Evolutionary conservation across 169 alveolate species (phyloP), one percentile per base, ranked within the genome.

Genomic region (Plasmodium yoelii): DNA sequence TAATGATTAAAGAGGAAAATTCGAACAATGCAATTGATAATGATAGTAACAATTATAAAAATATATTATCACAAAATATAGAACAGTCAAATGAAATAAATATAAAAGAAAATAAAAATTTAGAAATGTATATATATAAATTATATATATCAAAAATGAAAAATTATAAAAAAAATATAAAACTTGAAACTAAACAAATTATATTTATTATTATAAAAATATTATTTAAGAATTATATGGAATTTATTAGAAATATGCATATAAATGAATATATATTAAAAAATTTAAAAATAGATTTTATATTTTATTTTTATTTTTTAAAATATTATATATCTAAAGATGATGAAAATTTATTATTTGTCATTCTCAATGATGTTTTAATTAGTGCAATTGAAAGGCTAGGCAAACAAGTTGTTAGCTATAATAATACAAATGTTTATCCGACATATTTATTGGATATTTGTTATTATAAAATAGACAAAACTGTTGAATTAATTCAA

Each of bases 341-440:
- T 86, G 91, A 86, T 57, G 91, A 86, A 64, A 70, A 86, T 70
- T 56, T 86, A 5, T 22, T 86, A 56, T 86, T 86, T 53, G 91
- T 86, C 18, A 86, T 86, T 34, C 57, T 86, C 15, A 70, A 86
- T 59, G 91, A 86, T 46, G 87, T 86, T 5, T 70, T 86, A 60
- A 70, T 86, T 28, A 86, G 64, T 47, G 91, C 87, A 42, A 44
- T 47, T 13, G 91, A 71, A 18, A 46, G 87, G 34, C 46, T 65
- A 9, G 39, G 7, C 18, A 42, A 59, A 1, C 22, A 15, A 34
- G 22, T 18, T 24, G 61, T 6, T 49, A 59, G 44, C 15, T 49
- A 56, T 28, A 28, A 42, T 5, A 10, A 19, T 42, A 7, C 63
- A 19, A 9, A 10, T 1, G 13, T 44, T 5, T 73, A 42, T 59